These are phyloP conservation scores for Penicillium crystallinum DNA, from an alignment of 495 filamentous ascomycete genomes.

Conservation along the genomic window DNA sequence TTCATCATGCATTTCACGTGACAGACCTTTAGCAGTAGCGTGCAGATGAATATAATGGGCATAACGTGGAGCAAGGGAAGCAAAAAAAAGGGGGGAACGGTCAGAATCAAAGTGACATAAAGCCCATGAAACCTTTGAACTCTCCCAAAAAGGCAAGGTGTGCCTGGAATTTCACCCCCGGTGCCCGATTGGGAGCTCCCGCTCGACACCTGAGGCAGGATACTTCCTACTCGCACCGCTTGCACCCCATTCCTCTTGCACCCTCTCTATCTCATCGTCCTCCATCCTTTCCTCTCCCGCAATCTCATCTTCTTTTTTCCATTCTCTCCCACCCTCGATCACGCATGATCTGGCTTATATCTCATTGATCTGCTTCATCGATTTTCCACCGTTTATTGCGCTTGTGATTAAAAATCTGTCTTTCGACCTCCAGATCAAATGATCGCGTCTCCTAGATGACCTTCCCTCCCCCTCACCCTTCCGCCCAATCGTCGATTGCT, in stretches of 20 bases:
- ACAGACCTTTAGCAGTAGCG: neutral
- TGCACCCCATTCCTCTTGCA: constrained; percentile 22
- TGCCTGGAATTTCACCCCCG: neutral
- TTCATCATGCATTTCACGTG: neutral
- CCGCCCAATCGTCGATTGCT: constrained; percentile 58
- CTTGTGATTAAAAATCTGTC: constrained; percentile 40
- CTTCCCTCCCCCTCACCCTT: constrained; percentile 58
- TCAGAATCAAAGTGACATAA: neutral
- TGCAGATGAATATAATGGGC: neutral
- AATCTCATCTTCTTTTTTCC: constrained; percentile 14
- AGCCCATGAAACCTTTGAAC: neutral
- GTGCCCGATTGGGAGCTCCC: constrained; percentile 18
- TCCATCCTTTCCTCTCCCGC: constrained; percentile 19
- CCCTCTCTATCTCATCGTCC: constrained; percentile 22
- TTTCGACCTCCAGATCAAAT: constrained; percentile 47
- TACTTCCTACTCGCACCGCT: constrained; percentile 25
- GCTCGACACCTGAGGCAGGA: constrained; percentile 22
- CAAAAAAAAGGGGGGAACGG: neutral
- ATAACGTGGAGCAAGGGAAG: neutral
- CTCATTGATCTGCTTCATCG: constrained; percentile 18
- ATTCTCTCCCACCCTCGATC: constrained; percentile 8
- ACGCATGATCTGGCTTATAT: constrained; percentile 7
- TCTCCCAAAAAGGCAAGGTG: neutral
- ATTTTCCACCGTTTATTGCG: constrained; percentile 17
- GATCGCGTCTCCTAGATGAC: constrained; percentile 61